Base-by-base conservation (phyloP, 1,139 yeast species). In the Pichia sp. region DNA sequence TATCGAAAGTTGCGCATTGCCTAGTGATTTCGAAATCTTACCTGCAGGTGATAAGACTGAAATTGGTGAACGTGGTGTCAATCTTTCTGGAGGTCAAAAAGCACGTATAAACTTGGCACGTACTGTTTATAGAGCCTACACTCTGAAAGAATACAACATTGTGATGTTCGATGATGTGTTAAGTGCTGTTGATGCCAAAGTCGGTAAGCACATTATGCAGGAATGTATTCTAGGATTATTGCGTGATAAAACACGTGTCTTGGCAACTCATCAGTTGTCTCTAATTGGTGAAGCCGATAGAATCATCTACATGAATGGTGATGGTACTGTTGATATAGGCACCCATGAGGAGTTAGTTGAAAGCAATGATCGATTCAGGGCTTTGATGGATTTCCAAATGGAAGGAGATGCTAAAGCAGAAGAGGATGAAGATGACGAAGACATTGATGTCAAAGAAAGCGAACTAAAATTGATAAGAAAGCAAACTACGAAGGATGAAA, bases 161-260 rank as follows among this genome's bases (percentile, higher is more conserved):
- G 73, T 87, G 27, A 69, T 90, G 51, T 72, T 90, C 58, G 97
- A 90, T 66, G 97, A 90, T 69, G 93, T 89, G 12, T 74, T 90
- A 55, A 83, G 91, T 72, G 97, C 97, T 5, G 96, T 90, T n/a
- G 97, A 90, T 74, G 88, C 96, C 12, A 83, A 87, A 66, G 96
- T 89, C 29, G 96, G 96, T 46, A 84, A 82, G 62, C 87, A 84
- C 64, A 87, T 90, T 51, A 80, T 89, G 76, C 84, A 84, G 53
- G 70, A 79, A 17, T 87, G 95, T 69, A 68, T 89, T 48, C 58
- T 77, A 59, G 90, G 85, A 0, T 63, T 80, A 49, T 67, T 89
- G 61, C 70, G 71, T 50, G 71, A 73, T 17, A 83, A 80, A 64
- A 90, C 97, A 0, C 76, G 95, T 62, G 67, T 90, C 20, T 74